Evolutionary conservation across 176 grass and related monocot genomes (phyloP), one percentile per base, ranked within the genome.

Genomic region (Aegilops tauschii): DNA sequence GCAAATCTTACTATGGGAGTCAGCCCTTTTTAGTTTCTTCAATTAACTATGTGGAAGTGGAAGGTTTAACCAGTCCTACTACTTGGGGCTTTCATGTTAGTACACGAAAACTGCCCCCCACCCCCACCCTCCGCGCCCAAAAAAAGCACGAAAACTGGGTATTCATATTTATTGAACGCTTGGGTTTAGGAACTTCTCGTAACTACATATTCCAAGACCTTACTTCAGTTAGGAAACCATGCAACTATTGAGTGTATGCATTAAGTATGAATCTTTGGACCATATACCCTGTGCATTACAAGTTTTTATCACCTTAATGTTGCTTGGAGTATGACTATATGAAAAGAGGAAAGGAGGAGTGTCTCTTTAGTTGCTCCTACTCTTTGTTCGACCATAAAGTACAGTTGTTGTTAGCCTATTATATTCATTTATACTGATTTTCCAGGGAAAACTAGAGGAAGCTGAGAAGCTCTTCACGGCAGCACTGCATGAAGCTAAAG

Each of bases 401-500:
- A 36, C 21, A 75, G 27, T 61, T 56, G 11, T 85, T 30, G 36
- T 20, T 75, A 79, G 20, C 18, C 80, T 44, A 18, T 81, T 78
- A 14, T 83, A 12, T 79, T 39, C 12, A 13, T 65, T 65, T 65
- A 13, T 28, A 65, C 25, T 28, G 21, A 64, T 82, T 68, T 76
- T 83, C n/a, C 61, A 98, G 96, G 87, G 93, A 34, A 87, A 94
- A 88, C 59, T 94, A 79, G 79, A 98, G 44, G 88, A 90, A 52
- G 49, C 5, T 74, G 92, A 93, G 85, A 96, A 94, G 59, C 89
- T 87, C 18, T 96, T 98, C 81, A 77, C 90, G 81, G 83, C 85
- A 80, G 93, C 93, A 47, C 90, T 96, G 67, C 87, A 88, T 50
- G 93, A 96, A 87, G 96, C 96, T 36, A 96, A 52, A 52, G 49